Evolutionary conservation across 306 rosid species (phyloP).

Genomic region (Castanopsis chinensis): DNA sequence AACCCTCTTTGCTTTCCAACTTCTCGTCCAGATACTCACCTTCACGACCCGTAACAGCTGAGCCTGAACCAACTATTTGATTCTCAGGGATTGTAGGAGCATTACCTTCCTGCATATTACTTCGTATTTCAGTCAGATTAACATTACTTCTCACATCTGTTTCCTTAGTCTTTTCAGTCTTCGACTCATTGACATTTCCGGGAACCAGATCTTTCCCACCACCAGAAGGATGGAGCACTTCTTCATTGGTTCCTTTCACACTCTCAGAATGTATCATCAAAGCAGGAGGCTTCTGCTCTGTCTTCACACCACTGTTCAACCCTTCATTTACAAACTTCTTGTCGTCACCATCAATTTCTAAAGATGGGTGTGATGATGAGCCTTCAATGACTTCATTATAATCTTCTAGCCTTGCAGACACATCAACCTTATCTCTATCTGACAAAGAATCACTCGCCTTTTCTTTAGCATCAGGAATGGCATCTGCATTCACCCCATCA

Average conservation of each 20-base stretch:
- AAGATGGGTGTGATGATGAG: conserved; percentile 1
- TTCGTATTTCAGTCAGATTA: conserved; percentile 31
- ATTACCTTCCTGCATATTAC: conserved; percentile 19
- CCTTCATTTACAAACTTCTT: conserved; percentile 20
- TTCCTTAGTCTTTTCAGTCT: conserved; percentile 34
- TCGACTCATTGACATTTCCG: conserved; percentile 33
- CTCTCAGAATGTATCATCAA: conserved; percentile 24
- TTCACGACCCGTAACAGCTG: conserved; percentile 21
- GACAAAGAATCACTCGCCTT: conserved; percentile 14
- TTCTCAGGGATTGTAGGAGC: conserved; percentile 19
- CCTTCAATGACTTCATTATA: conserved; percentile 32
- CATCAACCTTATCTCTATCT: conserved; percentile 26
- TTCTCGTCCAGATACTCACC: conserved; percentile 43
- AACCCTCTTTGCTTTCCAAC: conserved; percentile 30
- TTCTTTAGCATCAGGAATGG: conserved; percentile 29
- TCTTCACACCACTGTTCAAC: conserved; percentile 19
- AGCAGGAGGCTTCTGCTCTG: conserved; percentile 30
- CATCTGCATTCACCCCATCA: conserved; percentile 28
- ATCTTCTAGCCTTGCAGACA: conserved; percentile 24
- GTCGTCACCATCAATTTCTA: conserved; percentile 32
- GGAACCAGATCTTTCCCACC: conserved; percentile 30
- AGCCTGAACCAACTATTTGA: conserved; percentile 27
- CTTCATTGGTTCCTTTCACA: conserved; percentile 33
- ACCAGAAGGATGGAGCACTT: conserved; percentile 24
- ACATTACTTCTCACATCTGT: conserved; percentile 14